A percentile compares a stretch with the other conserved stretches of the same genome.
These are phyloP conservation scores for Goniomonas avonlea DNA, from an alignment of 78 protist genomes.

Conservation along the genomic window DNA sequence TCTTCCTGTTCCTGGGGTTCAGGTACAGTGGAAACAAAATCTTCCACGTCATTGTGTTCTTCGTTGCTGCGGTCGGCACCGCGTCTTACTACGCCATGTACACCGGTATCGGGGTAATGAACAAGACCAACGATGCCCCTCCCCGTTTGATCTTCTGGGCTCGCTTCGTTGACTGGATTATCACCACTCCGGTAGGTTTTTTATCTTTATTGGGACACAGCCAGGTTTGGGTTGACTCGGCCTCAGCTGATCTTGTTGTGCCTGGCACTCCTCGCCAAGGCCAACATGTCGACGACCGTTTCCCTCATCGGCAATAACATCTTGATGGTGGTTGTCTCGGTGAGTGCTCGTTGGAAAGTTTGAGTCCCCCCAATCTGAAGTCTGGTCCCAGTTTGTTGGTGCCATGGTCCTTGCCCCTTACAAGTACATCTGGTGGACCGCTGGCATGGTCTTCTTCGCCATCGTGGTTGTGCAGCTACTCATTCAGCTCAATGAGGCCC, in stretches of 20 bases:
- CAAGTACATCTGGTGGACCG: constrained; percentile 33
- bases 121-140: constrained; percentile 30
- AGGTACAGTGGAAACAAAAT: constrained; percentile 15
- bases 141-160: constrained; percentile 37
- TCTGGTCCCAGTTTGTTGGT: constrained; percentile 9
- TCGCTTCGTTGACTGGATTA: constrained; percentile 22
- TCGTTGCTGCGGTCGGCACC: constrained; percentile 14
- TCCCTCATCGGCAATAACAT: constrained; percentile 19
- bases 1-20: constrained; percentile 26
- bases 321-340: constrained; percentile 9
- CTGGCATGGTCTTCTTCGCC: constrained; percentile 4
- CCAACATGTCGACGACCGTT: constrained; percentile 22
- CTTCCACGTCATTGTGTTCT: constrained; percentile 12
- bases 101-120: constrained; percentile 20
- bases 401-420: constrained; percentile 23
- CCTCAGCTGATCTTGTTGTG: constrained; percentile 2
- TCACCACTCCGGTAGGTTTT: constrained; percentile 3
- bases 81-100: constrained; percentile 21
- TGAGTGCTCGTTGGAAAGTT: no score
- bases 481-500: constrained; percentile 17
- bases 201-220: background rate
- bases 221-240: background rate
- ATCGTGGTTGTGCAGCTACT: constrained; percentile 27
- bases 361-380: no score
- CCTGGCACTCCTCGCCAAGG: constrained; percentile 15